Percentiles rank a stretch among this genome's conserved stretches.
Conservation (phyloP, 2,329 filamentous ascomycete genomes). For the Lecanicillium sp. region DNA sequence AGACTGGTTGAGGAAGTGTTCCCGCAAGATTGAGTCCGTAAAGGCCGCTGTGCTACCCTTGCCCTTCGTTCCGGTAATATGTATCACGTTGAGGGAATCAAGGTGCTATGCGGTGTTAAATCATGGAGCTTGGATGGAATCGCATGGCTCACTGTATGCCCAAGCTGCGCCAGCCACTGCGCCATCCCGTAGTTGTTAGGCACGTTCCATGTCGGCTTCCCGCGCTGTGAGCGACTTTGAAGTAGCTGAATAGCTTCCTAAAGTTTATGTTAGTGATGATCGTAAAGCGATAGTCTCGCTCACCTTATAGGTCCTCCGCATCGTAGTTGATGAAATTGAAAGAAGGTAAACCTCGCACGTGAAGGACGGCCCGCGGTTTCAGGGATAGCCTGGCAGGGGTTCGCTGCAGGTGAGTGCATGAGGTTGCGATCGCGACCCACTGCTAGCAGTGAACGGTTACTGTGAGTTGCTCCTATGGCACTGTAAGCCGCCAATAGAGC, state of each 20-base stretch:
- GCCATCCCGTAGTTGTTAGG: slow-evolving; percentile 5
- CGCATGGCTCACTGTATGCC: neutral
- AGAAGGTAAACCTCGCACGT: no score
- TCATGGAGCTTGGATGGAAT: neutral
- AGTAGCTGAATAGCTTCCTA: slow-evolving; percentile 5
- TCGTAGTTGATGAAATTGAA: no score
- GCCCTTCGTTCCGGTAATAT: slow-evolving; percentile 46
- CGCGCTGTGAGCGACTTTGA: slow-evolving; percentile 1
- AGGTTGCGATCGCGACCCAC: no score
- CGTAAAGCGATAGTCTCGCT: no score
- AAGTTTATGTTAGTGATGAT: no score
- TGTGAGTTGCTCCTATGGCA: no score
- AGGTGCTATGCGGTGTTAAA: neutral
- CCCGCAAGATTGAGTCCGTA: slow-evolving; percentile 31
- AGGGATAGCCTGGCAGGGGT: no score
- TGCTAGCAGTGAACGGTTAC: no score
- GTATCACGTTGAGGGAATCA: slow-evolving; percentile 35
- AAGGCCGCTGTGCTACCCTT: slow-evolving; percentile 47
- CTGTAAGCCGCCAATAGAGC: no score
- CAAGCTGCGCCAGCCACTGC: slow-evolving; percentile 5
- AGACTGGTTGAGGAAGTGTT: slow-evolving; percentile 14
- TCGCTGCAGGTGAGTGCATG: no score
- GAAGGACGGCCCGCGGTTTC: no score
- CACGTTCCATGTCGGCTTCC: slow-evolving; percentile 1
- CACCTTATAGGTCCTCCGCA: no score